Evolutionary conservation across 805 yeast genomes (phyloP), one percentile per base, ranked within the genome.

Genomic region (Candida verbasci): DNA sequence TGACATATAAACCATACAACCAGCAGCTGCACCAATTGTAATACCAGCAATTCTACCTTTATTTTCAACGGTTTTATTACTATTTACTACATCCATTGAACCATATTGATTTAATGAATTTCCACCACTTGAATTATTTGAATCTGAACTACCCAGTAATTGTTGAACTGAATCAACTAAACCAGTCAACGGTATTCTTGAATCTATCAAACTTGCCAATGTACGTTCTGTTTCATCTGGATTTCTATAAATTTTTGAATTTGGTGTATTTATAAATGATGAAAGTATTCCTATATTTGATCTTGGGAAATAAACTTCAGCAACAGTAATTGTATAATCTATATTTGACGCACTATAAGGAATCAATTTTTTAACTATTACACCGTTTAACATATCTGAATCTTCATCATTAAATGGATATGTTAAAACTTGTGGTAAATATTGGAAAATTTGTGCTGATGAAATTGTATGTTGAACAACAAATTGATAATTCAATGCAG

Each of bases 391-490:
- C n/a, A 42, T 40, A 4, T 45, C 34, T 8, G 50, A 35, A 14
- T 39, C 28, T 18, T 35, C 24, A 24, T 23, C 33, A 10, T 62
- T 55, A 47, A 86, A 80, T 39, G 95, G 89, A 50, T 60, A 72
- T 1, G 68, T 61, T 39, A 91, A 65, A 11, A 82, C 84, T 24
- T 59, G 59, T n/a, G 97, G 97, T 50, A 93, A 70, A 58, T 80
- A 88, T 51, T 83, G 78, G 62, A 86, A 83, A 33, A 86, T 82
- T 60, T 86, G 95, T 3, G 95, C 93, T 10, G 89, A 83, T 2
- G 93, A 72, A 34, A 82, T 60, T 1, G 91, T 73, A 55, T 81
- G 76, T 40, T 70, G 61, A 29, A 82, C 94, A 41, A 86, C 86
- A 55, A 84, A 86, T 33, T 86, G 86, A 60, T 89, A 91, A 59